Base-by-base conservation (phyloP, 202 grass and related monocot genomes). In the Digitaria exilis region DNA sequence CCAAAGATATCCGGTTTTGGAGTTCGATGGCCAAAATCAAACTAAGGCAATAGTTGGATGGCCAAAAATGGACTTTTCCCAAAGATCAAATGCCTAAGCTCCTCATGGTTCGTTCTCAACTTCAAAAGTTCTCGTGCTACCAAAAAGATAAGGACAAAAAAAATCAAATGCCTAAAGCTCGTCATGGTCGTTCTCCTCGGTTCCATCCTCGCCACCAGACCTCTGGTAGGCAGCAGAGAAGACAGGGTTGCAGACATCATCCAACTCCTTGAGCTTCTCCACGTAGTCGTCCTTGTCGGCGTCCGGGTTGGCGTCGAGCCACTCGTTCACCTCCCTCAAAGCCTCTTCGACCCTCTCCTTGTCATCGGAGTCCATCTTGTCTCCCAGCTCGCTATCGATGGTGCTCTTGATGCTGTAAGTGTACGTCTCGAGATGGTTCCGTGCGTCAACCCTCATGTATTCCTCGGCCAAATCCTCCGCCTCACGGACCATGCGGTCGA, bases 341-440 rank as follows among this genome's bases (percentile, higher is more conserved):
- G 67, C 67, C 42, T 70, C 67, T 16, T 48, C 14, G 3, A 71
- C 43, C 69, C 29, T 71, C 1, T 71, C 69, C 44, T 11, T 71
- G 15, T 71, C 69, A 16, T 71, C 69, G 7, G 7, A 22, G 25
- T 48, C 68, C 68, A 71, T 71, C 68, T 71, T 71, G 24, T 24
- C 65, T 2, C 35, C 65, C 37, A 68, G 39, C 65, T 71, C 46
- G 42, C 43, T 15, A 15, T 45, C 68, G 16, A 89, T 28, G 2
- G 77, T 69, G 43, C 62, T 89, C 45, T 79, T 86, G 71, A 89
- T 72, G 65, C 41, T 89, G 78, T 86, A 86, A 6, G 73, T 28
- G 55, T 89, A 89, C 28, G 80, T 66, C 71, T 89, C 88, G 1
- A 89, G 83, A 34, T 37, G 71, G 64, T 89, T 89, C 28, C 77